Evolutionary conservation across 257 asterid genomes (phyloP), one percentile per base, ranked within the genome.

Genomic region (Oldenlandia corymbosa): DNA sequence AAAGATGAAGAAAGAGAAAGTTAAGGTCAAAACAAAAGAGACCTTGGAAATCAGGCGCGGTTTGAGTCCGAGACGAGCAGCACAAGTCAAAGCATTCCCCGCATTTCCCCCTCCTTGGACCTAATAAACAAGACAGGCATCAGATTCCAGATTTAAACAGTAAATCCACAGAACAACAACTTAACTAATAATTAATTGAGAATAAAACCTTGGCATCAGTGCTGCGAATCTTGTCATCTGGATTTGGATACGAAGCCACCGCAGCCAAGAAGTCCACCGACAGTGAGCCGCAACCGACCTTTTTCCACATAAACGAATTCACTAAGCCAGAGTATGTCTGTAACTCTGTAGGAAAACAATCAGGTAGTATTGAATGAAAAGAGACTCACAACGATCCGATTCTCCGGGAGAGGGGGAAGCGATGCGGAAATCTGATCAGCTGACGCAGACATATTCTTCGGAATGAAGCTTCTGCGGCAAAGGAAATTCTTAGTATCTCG

Each of bases 61-160:
- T 52, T 74, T 78, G 71, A 89, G 73, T 24, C 97, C 99, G 71
- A 92, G 72, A 45, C 96, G 96, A 67, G 96, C 96, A 5, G 90
- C 83, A 61, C 99, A 92, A 59, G 97, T 87, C 81, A 81, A 74
- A 41, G 97, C 91, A 81, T 92, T 92, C 68, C 96, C 97, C 7
- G 93, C 81, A 77, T 92, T 92, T 53, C 99, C 97, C 68, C 99
- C 99, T 72, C 96, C 97, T 80, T 87, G 94, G 52, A 74, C 73
- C 98, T 92, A 68, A 36, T 61, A 31, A 16, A 28, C 60, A 54
- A 54, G 3, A 54, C 60, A 28, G n/a, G 45, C 20, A 7, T 18
- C 16, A 56, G 43, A 31, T 56, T 17, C 18, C 17, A 56, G 36
- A 54, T 16, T 36, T 26, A 30, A 56, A 31, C 26, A 56, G 37